Conservation (phyloP, 202 grass and related monocot species). For the Brachypodium distachyon region DNA sequence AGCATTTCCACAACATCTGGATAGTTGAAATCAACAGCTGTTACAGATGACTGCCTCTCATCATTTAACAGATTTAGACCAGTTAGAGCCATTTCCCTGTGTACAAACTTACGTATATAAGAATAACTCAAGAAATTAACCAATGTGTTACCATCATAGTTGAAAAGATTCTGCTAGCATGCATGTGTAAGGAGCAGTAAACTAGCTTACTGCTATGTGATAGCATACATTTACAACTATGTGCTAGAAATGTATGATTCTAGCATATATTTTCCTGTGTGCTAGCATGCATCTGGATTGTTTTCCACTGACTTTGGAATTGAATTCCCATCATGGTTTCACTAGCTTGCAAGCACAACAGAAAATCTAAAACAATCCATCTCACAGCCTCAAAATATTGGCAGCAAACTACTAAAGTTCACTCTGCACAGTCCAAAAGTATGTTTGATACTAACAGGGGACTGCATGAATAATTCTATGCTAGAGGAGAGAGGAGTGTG, state of each 20-base stretch:
- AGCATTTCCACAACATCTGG: conserved; percentile 61
- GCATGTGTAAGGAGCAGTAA: too few species aligned
- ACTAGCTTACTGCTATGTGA: too few species aligned
- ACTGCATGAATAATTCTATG: background rate
- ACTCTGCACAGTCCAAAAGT: background rate
- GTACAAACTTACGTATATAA: conserved; percentile 21
- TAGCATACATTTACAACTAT: too few species aligned
- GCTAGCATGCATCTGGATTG: too few species aligned
- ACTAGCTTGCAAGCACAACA: background rate
- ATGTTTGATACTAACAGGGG: background rate
- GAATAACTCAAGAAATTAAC: background rate
- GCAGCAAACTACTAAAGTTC: background rate
- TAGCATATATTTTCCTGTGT: too few species aligned
- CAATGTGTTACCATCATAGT: background rate
- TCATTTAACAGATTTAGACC: conserved; percentile 74
- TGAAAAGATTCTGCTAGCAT: background rate
- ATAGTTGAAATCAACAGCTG: conserved; percentile 47
- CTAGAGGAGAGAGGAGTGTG: background rate
- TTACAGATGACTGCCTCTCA: conserved; percentile 38
- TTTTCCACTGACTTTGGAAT: background rate
- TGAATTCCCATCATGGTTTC: background rate
- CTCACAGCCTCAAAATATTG: background rate
- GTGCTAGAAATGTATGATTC: too few species aligned
- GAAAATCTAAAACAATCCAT: background rate
- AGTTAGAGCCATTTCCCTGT: conserved; percentile 93